Evolutionary conservation across 345 rosid genomes (phyloP).

Genomic region (Gossypium ekmanianum): DNA sequence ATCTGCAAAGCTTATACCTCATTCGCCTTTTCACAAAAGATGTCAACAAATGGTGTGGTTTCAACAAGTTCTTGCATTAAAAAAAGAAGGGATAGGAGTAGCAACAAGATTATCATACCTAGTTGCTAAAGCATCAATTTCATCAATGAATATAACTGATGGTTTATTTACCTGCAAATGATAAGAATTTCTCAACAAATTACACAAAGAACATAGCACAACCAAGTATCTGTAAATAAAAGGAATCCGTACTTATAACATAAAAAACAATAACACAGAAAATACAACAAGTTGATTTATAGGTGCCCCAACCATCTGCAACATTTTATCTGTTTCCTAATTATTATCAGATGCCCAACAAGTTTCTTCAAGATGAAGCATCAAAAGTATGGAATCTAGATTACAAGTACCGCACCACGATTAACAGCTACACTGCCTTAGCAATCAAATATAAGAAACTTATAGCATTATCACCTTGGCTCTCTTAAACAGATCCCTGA

Average conservation of each 20-base stretch:
- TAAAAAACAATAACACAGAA: not conserved
- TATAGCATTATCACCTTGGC: constrained; percentile 60
- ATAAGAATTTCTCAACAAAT: constrained; percentile 21
- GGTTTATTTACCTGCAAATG: constrained; percentile 85
- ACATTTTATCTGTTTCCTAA: constrained; percentile 9
- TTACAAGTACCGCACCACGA: not conserved
- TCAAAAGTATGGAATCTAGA: not conserved
- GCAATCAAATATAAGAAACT: not conserved
- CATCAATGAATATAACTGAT: constrained; percentile 90
- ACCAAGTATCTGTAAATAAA: constrained; percentile 10
- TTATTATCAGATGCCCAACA: not conserved
- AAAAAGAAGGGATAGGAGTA: not conserved
- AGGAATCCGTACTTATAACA: not conserved
- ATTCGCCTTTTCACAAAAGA: not conserved
- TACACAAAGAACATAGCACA: constrained; percentile 1
- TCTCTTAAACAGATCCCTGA: constrained; percentile 92
- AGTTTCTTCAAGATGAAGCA: not conserved
- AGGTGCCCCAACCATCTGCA: not conserved
- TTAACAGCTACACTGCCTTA: constrained; percentile 8
- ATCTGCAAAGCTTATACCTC: constrained; percentile 10
- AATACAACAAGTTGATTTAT: constrained; percentile 7
- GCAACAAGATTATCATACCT: constrained; percentile 40
- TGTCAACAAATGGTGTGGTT: not conserved
- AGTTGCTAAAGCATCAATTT: constrained; percentile 92
- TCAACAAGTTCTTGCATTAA: not conserved